These are phyloP conservation scores for Macrophomina tecta DNA, from an alignment of 2,329 filamentous ascomycete genomes.

Conservation along the genomic window DNA sequence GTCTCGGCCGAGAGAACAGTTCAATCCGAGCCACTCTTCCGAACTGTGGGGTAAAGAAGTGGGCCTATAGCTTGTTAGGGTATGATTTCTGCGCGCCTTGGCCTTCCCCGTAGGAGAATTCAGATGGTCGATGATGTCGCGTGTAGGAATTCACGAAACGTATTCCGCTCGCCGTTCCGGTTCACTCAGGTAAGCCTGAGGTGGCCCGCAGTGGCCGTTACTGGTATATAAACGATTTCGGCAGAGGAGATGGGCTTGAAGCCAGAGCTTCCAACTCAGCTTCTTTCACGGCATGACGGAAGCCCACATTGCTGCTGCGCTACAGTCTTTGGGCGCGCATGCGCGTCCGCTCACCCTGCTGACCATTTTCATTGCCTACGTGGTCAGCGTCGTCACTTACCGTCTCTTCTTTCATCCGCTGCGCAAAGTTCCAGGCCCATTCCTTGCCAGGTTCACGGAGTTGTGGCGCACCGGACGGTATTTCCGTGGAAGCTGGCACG, in stretches of 20 bases:
- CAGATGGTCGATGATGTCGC: too few relatives aligned
- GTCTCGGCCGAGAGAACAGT: too few relatives aligned
- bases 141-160: too few relatives aligned
- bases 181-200: too few relatives aligned
- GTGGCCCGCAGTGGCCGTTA: too few relatives aligned
- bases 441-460: constrained; percentile 37
- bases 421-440: constrained; percentile 51
- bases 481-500: constrained; percentile 34
- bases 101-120: too few relatives aligned
- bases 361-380: constrained; percentile 23
- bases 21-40: too few relatives aligned
- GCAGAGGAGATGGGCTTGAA: neutral
- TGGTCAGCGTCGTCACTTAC: constrained; percentile 38
- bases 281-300: neutral
- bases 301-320: neutral
- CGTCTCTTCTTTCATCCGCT: constrained; percentile 53
- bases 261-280: neutral
- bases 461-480: neutral
- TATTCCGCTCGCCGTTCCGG: too few relatives aligned
- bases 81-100: too few relatives aligned
- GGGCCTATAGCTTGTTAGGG: too few relatives aligned
- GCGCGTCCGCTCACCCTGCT: neutral
- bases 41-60: too few relatives aligned
- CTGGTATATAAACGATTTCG: too few relatives aligned
- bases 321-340: neutral